Evolutionary conservation across 31 red algal genomes (phyloP), one percentile per base, ranked within the genome.

Genomic region (Bonnemaisonia californica): DNA sequence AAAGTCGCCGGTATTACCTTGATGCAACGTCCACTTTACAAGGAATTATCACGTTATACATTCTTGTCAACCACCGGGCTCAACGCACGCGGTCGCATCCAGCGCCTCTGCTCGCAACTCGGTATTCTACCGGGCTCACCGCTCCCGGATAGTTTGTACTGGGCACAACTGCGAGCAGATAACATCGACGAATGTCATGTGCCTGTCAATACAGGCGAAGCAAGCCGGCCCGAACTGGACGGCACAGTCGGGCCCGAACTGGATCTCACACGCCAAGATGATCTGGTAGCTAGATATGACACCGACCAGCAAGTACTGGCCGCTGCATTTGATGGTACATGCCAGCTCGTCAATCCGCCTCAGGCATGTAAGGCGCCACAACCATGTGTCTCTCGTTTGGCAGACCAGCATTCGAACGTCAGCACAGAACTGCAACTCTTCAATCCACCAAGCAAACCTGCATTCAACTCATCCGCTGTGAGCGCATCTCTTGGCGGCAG

Each of bases 41-140:
- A 62, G 13, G 58, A 73, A 36, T 55, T 69, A 48, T 41, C 64
- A 8, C 27, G 62, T 4, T 87, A 87, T 39, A 78, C 56, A 2
- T 78, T 87, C 58, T 62, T 87, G 48, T 87, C 72, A 16, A 87
- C 83, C 41, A 45, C 62, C 11, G 83, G 83, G 23, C 63, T 87
- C 33, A 87, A 70, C 26, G 41, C 55, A 19, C 18, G 51, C 22
- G 83, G 83, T 3, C 57, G 83, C 3, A 71, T 87, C 24, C 83
- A 87, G 2, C 35, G 67, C 2, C 60, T 87, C 33, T 87, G 71
- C 71, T 36, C 41, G n/a, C 71, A 87, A 41, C 61, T 87, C 4
- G 54, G 68, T 23, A 77, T 87, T 57, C 11, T 77, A 26, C 38
- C 69, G 3, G 59, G 45, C 2, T 57, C 63, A 2, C 80, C 80